Evolutionary conservation across 192 early-diverging fungal species (phyloP), one percentile per base, ranked within the genome.

Genomic region (Rhizoclosmatium globosum): DNA sequence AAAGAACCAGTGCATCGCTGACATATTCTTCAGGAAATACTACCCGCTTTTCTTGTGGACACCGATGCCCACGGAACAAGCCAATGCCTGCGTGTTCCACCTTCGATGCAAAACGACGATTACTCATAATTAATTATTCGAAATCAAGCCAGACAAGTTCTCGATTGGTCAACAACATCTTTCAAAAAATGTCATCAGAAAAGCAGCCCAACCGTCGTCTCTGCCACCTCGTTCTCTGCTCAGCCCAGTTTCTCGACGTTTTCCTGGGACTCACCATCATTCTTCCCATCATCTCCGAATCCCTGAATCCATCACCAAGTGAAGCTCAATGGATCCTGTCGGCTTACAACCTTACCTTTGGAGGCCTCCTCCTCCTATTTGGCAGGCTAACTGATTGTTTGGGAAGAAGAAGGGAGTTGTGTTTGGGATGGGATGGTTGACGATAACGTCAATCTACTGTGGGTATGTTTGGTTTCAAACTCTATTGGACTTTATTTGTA

Each of bases 381-480:
- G 82, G 82, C 15, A 77, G 82, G 0, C 44, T 82, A 48, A 78
- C 77, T 17, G 82, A 82, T 44, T 79, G 38, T 82, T 79, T 68
- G 82, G 82, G 1, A 77, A 82, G 47, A 64, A 66, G 38, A 71
- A 68, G 13, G 78, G 68, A 23, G 79, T 79, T 57, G 39, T 78
- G 39, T 39, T 73, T 47, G 82, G 82, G 3, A 73, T 82, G 42
- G 48, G 45, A 21, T 79, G 77, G 82, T 47, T 74, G 23, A 45
- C 56, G 17, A 2, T 48, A 6, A 39, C 65, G 15, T 57, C 56
- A 17, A 13, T 47, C 13, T 79, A 44, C 69, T 53, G 56, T 41
- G 47, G 47, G 46, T 44, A 9, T 21, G 64, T 68, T 17, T 71
- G 23, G 41, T 15, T 31, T 17, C 46, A 41, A 17, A 13, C 9